Conservation (phyloP, 345 rosid species). For the Erysimum cheiranthoides region DNA sequence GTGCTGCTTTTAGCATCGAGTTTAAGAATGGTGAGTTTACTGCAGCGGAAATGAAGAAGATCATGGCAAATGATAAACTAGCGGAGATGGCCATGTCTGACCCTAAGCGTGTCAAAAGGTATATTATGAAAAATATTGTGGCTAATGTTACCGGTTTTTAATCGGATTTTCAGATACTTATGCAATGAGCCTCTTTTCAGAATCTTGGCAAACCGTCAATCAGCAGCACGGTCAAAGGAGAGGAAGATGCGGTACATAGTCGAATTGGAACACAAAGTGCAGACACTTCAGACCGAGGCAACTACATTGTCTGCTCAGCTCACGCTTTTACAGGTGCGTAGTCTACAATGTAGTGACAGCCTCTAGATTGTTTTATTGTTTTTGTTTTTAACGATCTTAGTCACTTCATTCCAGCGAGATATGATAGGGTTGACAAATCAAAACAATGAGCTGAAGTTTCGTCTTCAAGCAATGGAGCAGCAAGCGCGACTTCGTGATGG, state of each 20-base stretch:
- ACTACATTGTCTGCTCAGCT: constrained; percentile 96
- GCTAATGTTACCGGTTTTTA: background rate
- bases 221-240: constrained; percentile 97
- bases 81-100: constrained; percentile 89
- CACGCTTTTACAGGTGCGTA: constrained; percentile 79
- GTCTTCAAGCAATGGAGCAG: constrained; percentile 98
- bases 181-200: constrained; percentile 45
- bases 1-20: constrained; percentile 76
- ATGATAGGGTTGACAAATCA: constrained; percentile 89
- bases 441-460: constrained; percentile 91
- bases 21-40: constrained; percentile 90
- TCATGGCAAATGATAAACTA: constrained; percentile 93
- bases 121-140: background rate
- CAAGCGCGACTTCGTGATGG: constrained; percentile 96
- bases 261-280: constrained; percentile 96
- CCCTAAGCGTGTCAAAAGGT: constrained; percentile 95
- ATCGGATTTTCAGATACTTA: background rate
- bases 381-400: constrained; percentile 19
- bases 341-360: constrained; percentile 1
- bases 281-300: constrained; percentile 95
- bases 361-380: background rate
- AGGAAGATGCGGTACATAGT: constrained; percentile 93
- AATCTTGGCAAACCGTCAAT: constrained; percentile 90
- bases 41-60: constrained; percentile 84
- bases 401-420: constrained; percentile 67